phyloP scores from a whole-genome alignment of 2,329 filamentous ascomycete genomes.

The Gremmenia infestans region DNA sequence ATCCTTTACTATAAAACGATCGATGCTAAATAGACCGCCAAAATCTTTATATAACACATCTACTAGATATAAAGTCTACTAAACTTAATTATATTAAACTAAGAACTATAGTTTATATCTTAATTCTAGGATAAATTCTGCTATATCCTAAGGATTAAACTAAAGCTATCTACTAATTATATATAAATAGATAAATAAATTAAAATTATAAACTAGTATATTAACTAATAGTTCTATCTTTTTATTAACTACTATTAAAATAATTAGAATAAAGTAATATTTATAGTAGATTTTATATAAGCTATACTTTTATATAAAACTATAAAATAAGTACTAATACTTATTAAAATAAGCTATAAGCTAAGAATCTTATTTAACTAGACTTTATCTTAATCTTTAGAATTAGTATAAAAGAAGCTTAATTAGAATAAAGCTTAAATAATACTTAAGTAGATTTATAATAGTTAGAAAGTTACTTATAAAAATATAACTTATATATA shows the following conservation, averaged over 20 bases:
- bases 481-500: no score
- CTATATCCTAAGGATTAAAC: not conserved
- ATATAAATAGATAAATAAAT: no score
- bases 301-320: not conserved
- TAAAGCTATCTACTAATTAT: not conserved
- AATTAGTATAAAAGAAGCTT: not conserved
- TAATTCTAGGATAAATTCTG: not conserved
- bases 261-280: not conserved
- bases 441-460: not conserved
- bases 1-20: not conserved
- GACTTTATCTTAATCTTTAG: no score
- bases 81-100: not conserved
- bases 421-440: not conserved
- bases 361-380: no score
- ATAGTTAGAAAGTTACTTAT: not conserved
- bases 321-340: no score
- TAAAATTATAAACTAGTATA: not conserved
- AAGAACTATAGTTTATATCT: not conserved
- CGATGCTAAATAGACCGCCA: not conserved
- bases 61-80: not conserved
- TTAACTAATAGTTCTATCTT: not conserved
- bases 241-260: not conserved
- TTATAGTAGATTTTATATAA: not conserved
- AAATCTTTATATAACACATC: not conserved
- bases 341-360: no score